Percentiles rank a stretch among this genome's conserved stretches.
Conservation (phyloP, 805 yeast species). For the Jamesozyma piceae region DNA sequence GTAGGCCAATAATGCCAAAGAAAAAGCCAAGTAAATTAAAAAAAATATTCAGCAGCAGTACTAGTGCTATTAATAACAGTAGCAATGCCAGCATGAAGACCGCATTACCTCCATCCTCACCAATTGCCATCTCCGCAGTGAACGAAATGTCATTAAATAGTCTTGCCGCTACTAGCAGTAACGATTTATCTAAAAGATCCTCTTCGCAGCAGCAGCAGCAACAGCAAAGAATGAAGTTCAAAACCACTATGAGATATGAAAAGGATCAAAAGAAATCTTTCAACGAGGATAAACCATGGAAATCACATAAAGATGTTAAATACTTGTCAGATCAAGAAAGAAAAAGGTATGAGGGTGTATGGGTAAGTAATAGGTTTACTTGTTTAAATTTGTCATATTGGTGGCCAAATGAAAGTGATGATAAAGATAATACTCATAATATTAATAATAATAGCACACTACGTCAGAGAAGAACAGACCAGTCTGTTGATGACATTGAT, state of each 20-base stretch:
- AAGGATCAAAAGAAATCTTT: constrained; percentile 31
- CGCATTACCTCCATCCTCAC: not conserved
- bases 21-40: not conserved
- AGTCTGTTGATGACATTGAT: not conserved
- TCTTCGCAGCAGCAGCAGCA: not conserved
- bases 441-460: not conserved
- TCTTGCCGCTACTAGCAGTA: not conserved
- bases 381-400: constrained; percentile 38
- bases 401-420: constrained; percentile 15
- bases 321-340: constrained; percentile 55
- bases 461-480: not conserved
- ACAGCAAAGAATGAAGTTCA: constrained; percentile 10
- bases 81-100: not conserved
- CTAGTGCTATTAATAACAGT: not conserved
- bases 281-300: constrained; percentile 92
- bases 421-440: not conserved
- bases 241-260: constrained; percentile 23
- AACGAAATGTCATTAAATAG: not conserved
- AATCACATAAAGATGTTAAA: constrained; percentile 58
- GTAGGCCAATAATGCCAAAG: not conserved
- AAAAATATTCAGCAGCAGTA: not conserved
- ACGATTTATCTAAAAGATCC: not conserved
- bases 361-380: constrained; percentile 79
- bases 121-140: not conserved
- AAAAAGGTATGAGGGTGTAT: constrained; percentile 85